Base-by-base conservation (phyloP, 2,329 filamentous ascomycete genomes). In the Ceratocystis smalleyi region DNA sequence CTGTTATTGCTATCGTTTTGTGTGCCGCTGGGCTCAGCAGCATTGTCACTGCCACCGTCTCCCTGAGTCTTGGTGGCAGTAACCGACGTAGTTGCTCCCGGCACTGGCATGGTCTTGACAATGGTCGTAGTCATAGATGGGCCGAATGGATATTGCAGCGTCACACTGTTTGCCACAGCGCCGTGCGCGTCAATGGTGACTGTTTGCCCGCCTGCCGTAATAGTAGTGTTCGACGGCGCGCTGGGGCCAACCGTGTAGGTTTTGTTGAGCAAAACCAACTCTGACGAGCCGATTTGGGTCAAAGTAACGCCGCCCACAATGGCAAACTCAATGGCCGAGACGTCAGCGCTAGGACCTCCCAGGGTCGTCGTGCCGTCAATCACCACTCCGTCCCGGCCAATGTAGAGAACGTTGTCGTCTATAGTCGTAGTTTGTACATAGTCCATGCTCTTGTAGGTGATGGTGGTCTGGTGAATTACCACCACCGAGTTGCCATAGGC, bases 231-330 rank as follows among this genome's bases (percentile, higher is more conserved):
- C 10, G 70, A 70, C n/a, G 70, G 70, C 1, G 74, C 73, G 10
- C 74, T 75, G 0, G 77, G 74, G 0, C 80, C 80, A 60, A 84
- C 71, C 1, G 77, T 79, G 68, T 81, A 83, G 0, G 78, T 81
- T 2, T 72, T 72, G 43, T 77, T 77, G 43, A 75, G 73, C 60
- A 86, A 73, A 32, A 84, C 75, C 1, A 80, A 75, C 12, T 77
- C 72, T 2, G 76, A 78, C 0, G 77, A 71, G n/a, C 76, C 77
- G 7, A 81, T 68, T 68, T 78, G 75, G 17, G 78, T 80, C 62
- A 82, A 73, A 2, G 80, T 81, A 17, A 76, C 79, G 10, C 80
- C 80, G 62, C 80, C 80, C 7, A 80, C 75, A 64, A 81, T 75
- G 54, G 77, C 77, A 69, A 75, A 77, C 1, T 73, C 71, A 0